phyloP scores from a whole-genome alignment of 179 eudicot genomes.

The Gypsophila paniculata region DNA sequence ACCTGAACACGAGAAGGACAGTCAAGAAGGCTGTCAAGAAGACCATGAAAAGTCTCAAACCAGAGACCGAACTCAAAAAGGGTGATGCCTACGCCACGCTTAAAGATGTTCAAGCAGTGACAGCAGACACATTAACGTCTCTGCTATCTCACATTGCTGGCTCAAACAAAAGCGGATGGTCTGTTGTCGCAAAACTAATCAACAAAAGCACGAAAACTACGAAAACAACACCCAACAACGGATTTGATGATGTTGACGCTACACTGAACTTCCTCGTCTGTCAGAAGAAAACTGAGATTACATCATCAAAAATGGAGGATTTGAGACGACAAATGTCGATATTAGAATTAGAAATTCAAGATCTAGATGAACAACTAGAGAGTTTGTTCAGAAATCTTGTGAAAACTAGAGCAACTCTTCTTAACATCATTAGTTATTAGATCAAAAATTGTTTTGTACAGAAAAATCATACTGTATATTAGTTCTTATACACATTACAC shows the following conservation, averaged over 20 bases:
- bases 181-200: not conserved
- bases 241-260: conserved; percentile 29
- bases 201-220: conserved; percentile 11
- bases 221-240: conserved; percentile 22
- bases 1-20: conserved; percentile 18
- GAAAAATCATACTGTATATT: not conserved
- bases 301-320: not conserved
- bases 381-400: conserved; percentile 40
- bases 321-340: conserved; percentile 23
- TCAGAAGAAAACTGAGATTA: conserved; percentile 22
- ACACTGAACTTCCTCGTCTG: conserved; percentile 5
- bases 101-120: conserved; percentile 20
- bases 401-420: conserved; percentile 41
- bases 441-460: conserved; percentile 1
- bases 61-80: not conserved
- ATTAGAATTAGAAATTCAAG: conserved; percentile 35
- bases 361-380: conserved; percentile 33
- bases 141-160: conserved; percentile 22
- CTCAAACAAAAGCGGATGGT: conserved; percentile 26
- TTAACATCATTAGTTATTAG: conserved; percentile 36
- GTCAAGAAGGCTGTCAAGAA: conserved; percentile 30
- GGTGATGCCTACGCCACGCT: conserved; percentile 4
- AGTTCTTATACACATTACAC: not conserved
- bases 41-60: conserved; percentile 27
- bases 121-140: conserved; percentile 19